A percentile compares a stretch with the other conserved stretches of the same genome.
Evolutionary conservation across 2,329 filamentous ascomycete genomes (phyloP).

Genomic region (Penicillium sp.): DNA sequence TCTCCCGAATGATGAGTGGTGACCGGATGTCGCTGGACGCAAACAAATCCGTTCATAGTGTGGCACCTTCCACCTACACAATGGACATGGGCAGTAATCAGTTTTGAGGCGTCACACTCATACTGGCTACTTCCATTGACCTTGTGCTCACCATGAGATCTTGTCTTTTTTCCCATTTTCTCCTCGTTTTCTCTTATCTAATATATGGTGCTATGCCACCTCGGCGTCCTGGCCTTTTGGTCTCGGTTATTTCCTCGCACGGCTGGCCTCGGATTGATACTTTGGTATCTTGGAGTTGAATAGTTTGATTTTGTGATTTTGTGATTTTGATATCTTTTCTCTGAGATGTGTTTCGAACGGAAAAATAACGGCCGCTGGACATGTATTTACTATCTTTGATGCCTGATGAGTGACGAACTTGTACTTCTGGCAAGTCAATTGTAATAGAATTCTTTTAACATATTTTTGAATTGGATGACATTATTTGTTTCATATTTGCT

Average conservation of each 20-base stretch:
- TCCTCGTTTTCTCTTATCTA: constrained; percentile 6
- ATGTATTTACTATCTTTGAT: constrained; percentile 31
- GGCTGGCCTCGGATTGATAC: constrained; percentile 6
- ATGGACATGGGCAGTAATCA: constrained; percentile 45
- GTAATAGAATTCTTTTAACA: constrained; percentile 19
- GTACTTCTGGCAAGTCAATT: constrained; percentile 25
- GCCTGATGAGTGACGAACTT: constrained; percentile 29
- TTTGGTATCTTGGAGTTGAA: constrained; percentile 9
- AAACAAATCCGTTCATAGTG: constrained; percentile 42
- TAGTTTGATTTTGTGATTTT: constrained; percentile 7
- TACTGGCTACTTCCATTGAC: constrained; percentile 16
- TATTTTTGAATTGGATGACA: background rate
- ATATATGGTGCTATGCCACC: constrained; percentile 10
- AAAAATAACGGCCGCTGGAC: constrained; percentile 12
- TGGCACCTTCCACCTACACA: constrained; percentile 44
- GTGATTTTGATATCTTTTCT: constrained; percentile 13
- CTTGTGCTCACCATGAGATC: background rate
- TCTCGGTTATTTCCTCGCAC: constrained; percentile 5
- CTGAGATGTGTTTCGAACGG: constrained; percentile 3
- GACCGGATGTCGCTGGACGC: constrained; percentile 46
- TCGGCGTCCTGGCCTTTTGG: constrained; percentile 8
- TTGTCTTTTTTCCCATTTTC: constrained; percentile 1
- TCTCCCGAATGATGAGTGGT: constrained; percentile 40
- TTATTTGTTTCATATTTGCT: too few relatives aligned
- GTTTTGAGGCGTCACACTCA: constrained; percentile 47